These are phyloP conservation scores for Graphilbum fragrans DNA, from an alignment of 2,329 filamentous ascomycete species.

Conservation along the genomic window DNA sequence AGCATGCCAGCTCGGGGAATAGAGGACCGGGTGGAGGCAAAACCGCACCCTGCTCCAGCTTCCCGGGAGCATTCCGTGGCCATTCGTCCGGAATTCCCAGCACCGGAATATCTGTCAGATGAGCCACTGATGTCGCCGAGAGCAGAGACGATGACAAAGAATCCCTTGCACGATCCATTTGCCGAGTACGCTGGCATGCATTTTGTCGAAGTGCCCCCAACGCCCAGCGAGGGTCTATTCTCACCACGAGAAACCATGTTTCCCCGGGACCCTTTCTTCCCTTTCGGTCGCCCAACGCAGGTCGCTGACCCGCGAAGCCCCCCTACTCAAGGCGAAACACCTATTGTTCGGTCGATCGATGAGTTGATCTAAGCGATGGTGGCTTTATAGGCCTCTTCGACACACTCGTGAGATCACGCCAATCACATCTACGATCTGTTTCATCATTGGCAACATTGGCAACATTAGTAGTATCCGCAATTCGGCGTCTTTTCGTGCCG, in stretches of 20 bases:
- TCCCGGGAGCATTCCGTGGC: slow-evolving; percentile 10
- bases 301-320: slow-evolving; percentile 60
- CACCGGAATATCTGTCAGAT: slow-evolving; percentile 15
- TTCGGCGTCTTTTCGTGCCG: no score
- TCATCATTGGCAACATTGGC: no score
- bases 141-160: slow-evolving; percentile 59
- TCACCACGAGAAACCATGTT: slow-evolving; percentile 41
- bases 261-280: slow-evolving; percentile 37
- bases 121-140: slow-evolving; percentile 59
- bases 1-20: slow-evolving; percentile 9
- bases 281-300: slow-evolving; percentile 38
- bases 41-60: no score
- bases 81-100: slow-evolving; percentile 20
- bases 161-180: slow-evolving; percentile 43
- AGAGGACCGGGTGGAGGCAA: no score
- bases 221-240: slow-evolving; percentile 39
- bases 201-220: slow-evolving; percentile 39
- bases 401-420: no score
- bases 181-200: slow-evolving; percentile 33
- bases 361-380: slow-evolving; percentile 48
- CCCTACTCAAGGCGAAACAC: slow-evolving; percentile 59
- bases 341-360: slow-evolving; percentile 67
- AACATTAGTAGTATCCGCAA: no score
- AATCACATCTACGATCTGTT: neutral
- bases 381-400: no score